phyloP scores from a whole-genome alignment of 2,329 filamentous ascomycete genomes.

The Claviceps sp. region DNA sequence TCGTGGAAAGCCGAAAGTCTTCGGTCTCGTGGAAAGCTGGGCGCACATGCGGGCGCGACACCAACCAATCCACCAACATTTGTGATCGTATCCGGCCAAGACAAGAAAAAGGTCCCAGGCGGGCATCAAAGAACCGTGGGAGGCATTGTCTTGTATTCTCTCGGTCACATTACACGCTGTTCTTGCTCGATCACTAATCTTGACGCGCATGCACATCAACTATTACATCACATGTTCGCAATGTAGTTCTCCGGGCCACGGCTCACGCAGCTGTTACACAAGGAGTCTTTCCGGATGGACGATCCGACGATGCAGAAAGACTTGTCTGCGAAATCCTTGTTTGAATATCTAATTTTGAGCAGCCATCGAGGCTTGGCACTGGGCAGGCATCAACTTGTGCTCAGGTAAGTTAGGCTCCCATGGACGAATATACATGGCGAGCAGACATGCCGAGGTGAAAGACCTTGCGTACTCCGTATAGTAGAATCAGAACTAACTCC shows the following conservation, averaged over 20 bases:
- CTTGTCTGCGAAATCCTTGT: not conserved
- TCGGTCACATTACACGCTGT: not conserved
- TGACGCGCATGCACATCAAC: not conserved
- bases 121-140: not conserved
- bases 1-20: slow-evolving; percentile 6
- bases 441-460: not conserved
- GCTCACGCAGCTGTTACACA: not conserved
- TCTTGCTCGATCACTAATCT: not conserved
- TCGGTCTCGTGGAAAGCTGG: slow-evolving; percentile 2
- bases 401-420: not conserved
- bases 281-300: not conserved
- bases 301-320: too few relatives aligned
- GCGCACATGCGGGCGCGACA: not conserved
- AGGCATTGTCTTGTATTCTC: not conserved
- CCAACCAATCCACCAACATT: not conserved
- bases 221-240: not conserved
- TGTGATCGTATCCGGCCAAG: not conserved
- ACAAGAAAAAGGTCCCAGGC: not conserved
- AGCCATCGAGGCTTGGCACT: not conserved
- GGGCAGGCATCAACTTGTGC: not conserved
- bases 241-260: not conserved
- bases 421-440: not conserved
- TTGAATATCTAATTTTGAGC: not conserved
- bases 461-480: not conserved
- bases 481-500: not conserved